phyloP scores from a whole-genome alignment of 768 basidiomycete species.

The Hemileccinum rubropunctum region DNA sequence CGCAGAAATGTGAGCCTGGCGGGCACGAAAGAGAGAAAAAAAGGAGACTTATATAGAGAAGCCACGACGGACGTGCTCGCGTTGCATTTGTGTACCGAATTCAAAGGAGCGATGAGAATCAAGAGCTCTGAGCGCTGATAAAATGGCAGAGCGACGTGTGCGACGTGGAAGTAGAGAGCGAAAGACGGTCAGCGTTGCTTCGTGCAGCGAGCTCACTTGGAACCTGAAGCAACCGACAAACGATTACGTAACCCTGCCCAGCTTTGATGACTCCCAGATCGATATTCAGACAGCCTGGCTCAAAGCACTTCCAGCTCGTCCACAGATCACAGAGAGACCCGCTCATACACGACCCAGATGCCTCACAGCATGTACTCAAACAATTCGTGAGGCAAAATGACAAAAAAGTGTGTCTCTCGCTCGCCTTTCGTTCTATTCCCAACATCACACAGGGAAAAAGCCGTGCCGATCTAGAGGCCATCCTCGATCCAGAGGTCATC shows the following conservation, averaged over 20 bases:
- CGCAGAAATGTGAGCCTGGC: slow-evolving; percentile 44
- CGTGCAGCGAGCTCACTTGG: slow-evolving; percentile 21
- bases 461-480: slow-evolving; percentile 72
- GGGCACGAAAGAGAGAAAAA: slow-evolving; percentile 15
- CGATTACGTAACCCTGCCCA: slow-evolving; percentile 27
- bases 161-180: slow-evolving; percentile 2
- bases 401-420: slow-evolving; percentile 49
- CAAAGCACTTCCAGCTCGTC: slow-evolving; percentile 94
- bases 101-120: background rate
- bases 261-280: slow-evolving; percentile 47
- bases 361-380: slow-evolving; percentile 86
- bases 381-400: slow-evolving; percentile 70
- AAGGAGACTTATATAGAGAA: slow-evolving; percentile 83
- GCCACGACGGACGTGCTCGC: slow-evolving; percentile 76
- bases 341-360: slow-evolving; percentile 89
- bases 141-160: background rate
- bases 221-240: slow-evolving; percentile 26
- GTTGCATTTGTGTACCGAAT: slow-evolving; percentile 45
- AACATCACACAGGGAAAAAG: slow-evolving; percentile 62
- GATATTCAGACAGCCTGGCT: slow-evolving; percentile 85
- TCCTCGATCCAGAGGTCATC: slow-evolving; percentile 48
- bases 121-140: background rate
- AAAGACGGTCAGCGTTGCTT: slow-evolving; percentile 12
- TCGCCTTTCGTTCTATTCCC: background rate
- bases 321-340: slow-evolving; percentile 96